phyloP scores from a whole-genome alignment of 108 stramenopile genomes.

The Skeletonema potamos region DNA sequence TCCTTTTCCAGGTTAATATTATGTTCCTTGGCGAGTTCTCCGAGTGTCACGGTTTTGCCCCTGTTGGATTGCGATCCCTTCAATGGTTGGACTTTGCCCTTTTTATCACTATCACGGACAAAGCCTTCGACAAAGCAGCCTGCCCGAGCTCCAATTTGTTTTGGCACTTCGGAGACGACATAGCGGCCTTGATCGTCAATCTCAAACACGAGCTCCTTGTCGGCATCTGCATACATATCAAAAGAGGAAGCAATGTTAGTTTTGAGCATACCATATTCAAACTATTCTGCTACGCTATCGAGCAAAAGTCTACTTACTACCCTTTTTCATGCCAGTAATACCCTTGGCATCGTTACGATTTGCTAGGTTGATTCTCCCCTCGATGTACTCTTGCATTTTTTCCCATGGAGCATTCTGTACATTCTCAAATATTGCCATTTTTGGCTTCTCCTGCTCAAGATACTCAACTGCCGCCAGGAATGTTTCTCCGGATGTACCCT shows the following conservation, averaged over 20 bases:
- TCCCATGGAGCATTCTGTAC: slow-evolving; percentile 73
- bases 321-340: slow-evolving; percentile 36
- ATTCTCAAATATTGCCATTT: slow-evolving; percentile 70
- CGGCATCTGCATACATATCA: slow-evolving; percentile 3
- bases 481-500: slow-evolving; percentile 69
- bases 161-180: slow-evolving; percentile 52
- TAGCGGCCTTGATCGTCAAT: slow-evolving; percentile 24
- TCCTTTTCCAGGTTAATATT: slow-evolving; percentile 51
- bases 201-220: slow-evolving; percentile 34
- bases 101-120: slow-evolving; percentile 21
- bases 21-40: slow-evolving; percentile 45
- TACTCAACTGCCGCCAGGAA: slow-evolving; percentile 71
- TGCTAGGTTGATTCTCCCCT: slow-evolving; percentile 43
- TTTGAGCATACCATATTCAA: neutral
- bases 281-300: neutral
- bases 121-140: slow-evolving; percentile 61
- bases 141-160: slow-evolving; percentile 51
- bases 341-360: slow-evolving; percentile 37
- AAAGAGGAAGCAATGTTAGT: neutral
- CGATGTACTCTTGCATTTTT: slow-evolving; percentile 74
- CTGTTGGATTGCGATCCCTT: slow-evolving; percentile 22
- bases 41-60: slow-evolving; percentile 35
- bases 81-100: neutral
- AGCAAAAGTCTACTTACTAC: neutral
- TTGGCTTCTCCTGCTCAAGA: slow-evolving; percentile 52